Evolutionary conservation across 2,329 filamentous ascomycete species (phyloP).

Genomic region (Colletotrichum godetiae): DNA sequence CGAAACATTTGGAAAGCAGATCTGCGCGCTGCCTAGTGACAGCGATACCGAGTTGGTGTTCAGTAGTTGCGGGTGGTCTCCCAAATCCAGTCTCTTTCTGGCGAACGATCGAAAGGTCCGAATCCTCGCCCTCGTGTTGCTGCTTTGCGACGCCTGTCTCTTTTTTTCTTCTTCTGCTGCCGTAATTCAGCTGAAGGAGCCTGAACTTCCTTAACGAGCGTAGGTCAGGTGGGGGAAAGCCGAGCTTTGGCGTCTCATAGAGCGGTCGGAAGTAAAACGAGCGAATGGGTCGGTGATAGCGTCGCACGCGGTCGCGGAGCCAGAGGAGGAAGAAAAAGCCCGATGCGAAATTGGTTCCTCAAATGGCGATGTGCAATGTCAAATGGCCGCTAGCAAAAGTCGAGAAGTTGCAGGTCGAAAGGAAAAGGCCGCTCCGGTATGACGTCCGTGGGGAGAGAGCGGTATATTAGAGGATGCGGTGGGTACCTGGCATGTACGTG

Average conservation of each 20-base stretch:
- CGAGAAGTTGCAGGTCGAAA: conserved; percentile 22
- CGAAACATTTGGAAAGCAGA: conserved; percentile 44
- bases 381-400: conserved; percentile 22
- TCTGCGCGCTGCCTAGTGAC: conserved; percentile 38
- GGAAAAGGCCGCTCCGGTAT: conserved; percentile 22
- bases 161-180: background rate
- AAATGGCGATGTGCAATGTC: conserved; percentile 27
- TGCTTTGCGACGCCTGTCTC: conserved; percentile 2
- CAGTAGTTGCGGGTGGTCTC: conserved; percentile 11
- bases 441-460: conserved; percentile 34
- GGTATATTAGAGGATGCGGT: conserved; percentile 34
- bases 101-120: conserved; percentile 15
- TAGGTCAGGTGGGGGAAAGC: conserved; percentile 36
- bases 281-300: conserved; percentile 24
- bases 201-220: conserved; percentile 22
- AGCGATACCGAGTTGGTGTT: conserved; percentile 36
- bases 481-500: conserved; percentile 29
- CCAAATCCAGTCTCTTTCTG: conserved; percentile 20
- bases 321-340: background rate
- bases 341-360: conserved; percentile 3
- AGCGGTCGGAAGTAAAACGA: conserved; percentile 31
- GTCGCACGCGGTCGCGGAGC: conserved; percentile 18
- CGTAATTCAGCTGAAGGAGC: background rate
- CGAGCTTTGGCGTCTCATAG: conserved; percentile 32
- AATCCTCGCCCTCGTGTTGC: conserved; percentile 20